phyloP scores from a whole-genome alignment of 805 yeast genomes.

The Candida coleopterorum region DNA sequence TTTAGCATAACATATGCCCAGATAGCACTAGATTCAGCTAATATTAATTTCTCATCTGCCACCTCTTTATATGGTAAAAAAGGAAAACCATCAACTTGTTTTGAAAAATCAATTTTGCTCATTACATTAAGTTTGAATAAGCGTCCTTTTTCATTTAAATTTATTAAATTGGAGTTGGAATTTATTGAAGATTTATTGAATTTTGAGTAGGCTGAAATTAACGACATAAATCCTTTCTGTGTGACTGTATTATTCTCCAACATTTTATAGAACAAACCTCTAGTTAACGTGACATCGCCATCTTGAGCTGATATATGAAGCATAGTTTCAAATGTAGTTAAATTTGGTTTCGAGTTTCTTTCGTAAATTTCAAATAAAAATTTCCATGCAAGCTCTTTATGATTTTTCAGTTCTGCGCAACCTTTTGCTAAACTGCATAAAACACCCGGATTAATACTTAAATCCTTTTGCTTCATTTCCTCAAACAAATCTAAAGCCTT shows the following conservation, averaged over 20 bases:
- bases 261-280: slow-evolving; percentile 59
- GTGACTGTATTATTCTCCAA: slow-evolving; percentile 30
- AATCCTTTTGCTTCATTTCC: slow-evolving; percentile 48
- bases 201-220: slow-evolving; percentile 48
- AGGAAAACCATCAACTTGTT: slow-evolving; percentile 43
- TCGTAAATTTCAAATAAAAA: slow-evolving; percentile 62
- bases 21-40: slow-evolving; percentile 76
- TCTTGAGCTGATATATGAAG: slow-evolving; percentile 72
- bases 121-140: slow-evolving; percentile 44
- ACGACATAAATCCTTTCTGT: slow-evolving; percentile 39
- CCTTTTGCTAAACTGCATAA: slow-evolving; percentile 62
- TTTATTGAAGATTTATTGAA: slow-evolving; percentile 13
- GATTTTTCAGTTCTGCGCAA: slow-evolving; percentile 47
- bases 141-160: slow-evolving; percentile 42
- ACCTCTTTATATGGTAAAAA: slow-evolving; percentile 58
- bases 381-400: slow-evolving; percentile 67
- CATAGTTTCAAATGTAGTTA: slow-evolving; percentile 59
- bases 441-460: slow-evolving; percentile 29
- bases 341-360: slow-evolving; percentile 36
- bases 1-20: slow-evolving; percentile 51
- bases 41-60: slow-evolving; percentile 34
- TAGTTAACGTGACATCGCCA: slow-evolving; percentile 67
- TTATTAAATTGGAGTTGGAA: slow-evolving; percentile 20
- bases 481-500: slow-evolving; percentile 70
- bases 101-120: slow-evolving; percentile 17